A percentile compares a stretch with the other conserved stretches of the same genome.
Conservation (phyloP, 768 basidiomycete species). For the Porphyrellus cyaneotinctus region DNA sequence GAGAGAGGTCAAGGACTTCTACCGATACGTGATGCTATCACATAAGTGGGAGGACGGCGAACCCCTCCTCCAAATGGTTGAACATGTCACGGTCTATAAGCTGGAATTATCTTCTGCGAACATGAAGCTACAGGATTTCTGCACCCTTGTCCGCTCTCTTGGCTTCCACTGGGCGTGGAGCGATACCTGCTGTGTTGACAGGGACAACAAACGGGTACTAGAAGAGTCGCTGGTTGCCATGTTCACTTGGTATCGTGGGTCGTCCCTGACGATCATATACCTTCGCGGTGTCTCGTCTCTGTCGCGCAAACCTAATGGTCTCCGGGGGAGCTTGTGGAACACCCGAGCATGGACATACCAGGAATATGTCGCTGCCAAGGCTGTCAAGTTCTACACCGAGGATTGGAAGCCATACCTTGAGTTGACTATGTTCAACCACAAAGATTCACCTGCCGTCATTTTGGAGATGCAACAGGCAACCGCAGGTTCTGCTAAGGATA, state of each 20-base stretch:
- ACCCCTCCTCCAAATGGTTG: not conserved
- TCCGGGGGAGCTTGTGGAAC: conserved; percentile 1
- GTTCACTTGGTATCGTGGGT: conserved; percentile 6
- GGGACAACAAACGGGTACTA: not conserved
- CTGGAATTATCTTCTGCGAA: not conserved
- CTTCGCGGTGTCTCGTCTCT: not conserved
- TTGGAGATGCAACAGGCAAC: conserved; percentile 1
- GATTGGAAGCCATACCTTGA: too few species aligned
- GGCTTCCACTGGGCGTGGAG: not conserved
- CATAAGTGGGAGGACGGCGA: not conserved
- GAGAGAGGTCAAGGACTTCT: not conserved
- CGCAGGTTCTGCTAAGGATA: not conserved
- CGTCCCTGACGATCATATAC: not conserved
- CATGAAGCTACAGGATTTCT: not conserved
- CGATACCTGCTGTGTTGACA: conserved; percentile 7
- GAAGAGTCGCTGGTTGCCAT: conserved; percentile 4
- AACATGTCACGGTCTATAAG: not conserved
- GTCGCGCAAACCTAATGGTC: not conserved
- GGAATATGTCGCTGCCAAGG: not conserved
- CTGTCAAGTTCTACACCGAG: too few species aligned
- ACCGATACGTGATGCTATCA: not conserved
- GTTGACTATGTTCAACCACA: too few species aligned
- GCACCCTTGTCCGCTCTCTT: not conserved
- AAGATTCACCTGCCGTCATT: too few species aligned
- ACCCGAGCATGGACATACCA: not conserved